Percentiles rank a stretch among this genome's conserved stretches.
Evolutionary conservation across 2,329 filamentous ascomycete genomes (phyloP).

Genomic region (Alternaria sp.): DNA sequence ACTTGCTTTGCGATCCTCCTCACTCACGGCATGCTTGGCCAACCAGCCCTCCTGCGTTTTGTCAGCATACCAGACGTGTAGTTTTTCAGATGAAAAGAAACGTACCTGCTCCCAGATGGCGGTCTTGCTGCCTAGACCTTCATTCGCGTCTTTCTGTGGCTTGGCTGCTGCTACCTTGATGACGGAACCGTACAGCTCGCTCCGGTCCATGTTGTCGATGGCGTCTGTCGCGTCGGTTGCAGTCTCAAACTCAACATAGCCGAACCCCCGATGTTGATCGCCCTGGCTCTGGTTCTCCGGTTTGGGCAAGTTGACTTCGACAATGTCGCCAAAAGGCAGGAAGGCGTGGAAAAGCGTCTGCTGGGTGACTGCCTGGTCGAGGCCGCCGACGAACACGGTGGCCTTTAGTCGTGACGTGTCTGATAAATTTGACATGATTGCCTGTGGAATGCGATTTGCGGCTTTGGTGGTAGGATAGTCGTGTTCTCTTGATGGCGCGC

Average conservation of each 20-base stretch:
- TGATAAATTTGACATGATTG: conserved; percentile 65
- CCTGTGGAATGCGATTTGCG: conserved; percentile 3
- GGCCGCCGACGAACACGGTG: conserved; percentile 89
- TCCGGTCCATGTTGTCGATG: conserved; percentile 99
- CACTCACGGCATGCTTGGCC: conserved; percentile 82
- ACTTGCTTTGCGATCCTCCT: conserved; percentile 73
- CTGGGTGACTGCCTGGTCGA: conserved; percentile 77
- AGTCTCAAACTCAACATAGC: conserved; percentile 93
- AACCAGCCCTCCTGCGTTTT: conserved; percentile 82
- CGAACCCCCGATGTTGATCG: conserved; percentile 88
- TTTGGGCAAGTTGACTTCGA: conserved; percentile 88
- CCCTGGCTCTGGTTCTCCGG: conserved; percentile 79
- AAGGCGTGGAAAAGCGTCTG: conserved; percentile 87
- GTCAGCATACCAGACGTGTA: conserved; percentile 16
- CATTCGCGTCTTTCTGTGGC: conserved; percentile 84
- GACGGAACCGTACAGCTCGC: conserved; percentile 89
- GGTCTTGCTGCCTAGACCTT: conserved; percentile 89
- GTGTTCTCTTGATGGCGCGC: conserved; percentile 6
- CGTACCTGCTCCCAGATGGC: conserved; percentile 96
- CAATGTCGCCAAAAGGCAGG: conserved; percentile 94
- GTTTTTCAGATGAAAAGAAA: conserved; percentile 22
- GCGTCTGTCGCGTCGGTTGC: conserved; percentile 87
- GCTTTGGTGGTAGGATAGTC: not conserved
- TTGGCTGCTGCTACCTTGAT: conserved; percentile 94
- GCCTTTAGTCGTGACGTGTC: conserved; percentile 85